These are phyloP conservation scores for Phytopythium sindhum DNA, from an alignment of 352 stramenopile species.

Conservation along the genomic window DNA sequence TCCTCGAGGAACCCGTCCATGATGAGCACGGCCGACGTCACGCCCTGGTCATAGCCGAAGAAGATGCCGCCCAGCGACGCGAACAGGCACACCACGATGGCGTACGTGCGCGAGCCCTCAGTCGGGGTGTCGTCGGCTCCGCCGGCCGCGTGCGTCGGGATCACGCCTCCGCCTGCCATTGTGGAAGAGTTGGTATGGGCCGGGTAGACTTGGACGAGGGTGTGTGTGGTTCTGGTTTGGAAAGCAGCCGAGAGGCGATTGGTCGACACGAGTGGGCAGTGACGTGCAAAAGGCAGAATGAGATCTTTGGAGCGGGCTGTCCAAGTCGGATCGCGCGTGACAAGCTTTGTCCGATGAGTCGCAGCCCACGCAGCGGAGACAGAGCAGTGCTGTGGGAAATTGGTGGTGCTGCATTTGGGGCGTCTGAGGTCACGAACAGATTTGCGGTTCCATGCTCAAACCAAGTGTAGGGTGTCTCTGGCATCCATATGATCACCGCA, in stretches of 20 bases:
- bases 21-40: slow-evolving; percentile 24
- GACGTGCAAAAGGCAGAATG: slow-evolving; percentile 1
- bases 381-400: no score
- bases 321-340: no score
- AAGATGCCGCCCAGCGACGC: slow-evolving; percentile 27
- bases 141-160: slow-evolving; percentile 12
- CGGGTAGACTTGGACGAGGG: no score
- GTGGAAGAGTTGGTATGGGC: neutral
- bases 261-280: neutral
- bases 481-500: no score
- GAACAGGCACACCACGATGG: slow-evolving; percentile 11
- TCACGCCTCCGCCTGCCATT: slow-evolving; percentile 13
- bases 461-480: no score
- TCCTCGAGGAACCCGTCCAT: slow-evolving; percentile 26
- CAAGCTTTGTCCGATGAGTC: no score
- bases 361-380: no score
- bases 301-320: neutral
- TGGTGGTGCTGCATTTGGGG: no score
- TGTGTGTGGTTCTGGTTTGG: no score
- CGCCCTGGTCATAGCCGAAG: slow-evolving; percentile 31
- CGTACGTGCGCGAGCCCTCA: slow-evolving; percentile 27
- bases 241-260: no score
- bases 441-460: no score
- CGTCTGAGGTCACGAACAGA: no score
- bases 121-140: slow-evolving; percentile 15